Percentiles rank a stretch among this genome's conserved stretches.
Conservation (phyloP, 2,329 filamentous ascomycete genomes). For the Colletotrichum godetiae region DNA sequence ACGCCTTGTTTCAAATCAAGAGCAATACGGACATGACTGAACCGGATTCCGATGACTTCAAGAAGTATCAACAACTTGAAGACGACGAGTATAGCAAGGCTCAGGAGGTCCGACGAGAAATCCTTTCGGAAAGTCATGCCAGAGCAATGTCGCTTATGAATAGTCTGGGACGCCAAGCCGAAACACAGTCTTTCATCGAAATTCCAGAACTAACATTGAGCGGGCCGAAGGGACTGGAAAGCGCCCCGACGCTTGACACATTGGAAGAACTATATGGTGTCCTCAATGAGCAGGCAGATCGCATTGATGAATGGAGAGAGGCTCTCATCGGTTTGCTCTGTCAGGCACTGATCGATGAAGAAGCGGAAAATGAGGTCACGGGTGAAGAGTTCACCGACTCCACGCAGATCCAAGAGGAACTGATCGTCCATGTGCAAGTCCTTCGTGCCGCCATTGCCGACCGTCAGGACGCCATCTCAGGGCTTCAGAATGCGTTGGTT, state of each 20-base stretch:
- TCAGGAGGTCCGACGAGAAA: constrained; percentile 80
- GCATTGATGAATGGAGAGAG: constrained; percentile 81
- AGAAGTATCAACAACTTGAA: constrained; percentile 76
- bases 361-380: constrained; percentile 77
- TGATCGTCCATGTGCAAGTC: constrained; percentile 87
- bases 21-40: constrained; percentile 72
- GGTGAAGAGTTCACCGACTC: constrained; percentile 93
- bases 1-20: constrained; percentile 86
- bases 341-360: constrained; percentile 84
- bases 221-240: constrained; percentile 76
- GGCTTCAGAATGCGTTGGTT: constrained; percentile 79
- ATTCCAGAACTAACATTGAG: constrained; percentile 69
- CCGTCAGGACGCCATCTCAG: constrained; percentile 80
- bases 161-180: constrained; percentile 65
- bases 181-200: constrained; percentile 66
- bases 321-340: constrained; percentile 78
- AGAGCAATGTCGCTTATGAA: constrained; percentile 75
- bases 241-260: constrained; percentile 71
- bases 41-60: constrained; percentile 75
- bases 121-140: constrained; percentile 69
- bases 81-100: constrained; percentile 80
- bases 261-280: constrained; percentile 73
- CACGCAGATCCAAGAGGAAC: constrained; percentile 86
- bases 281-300: constrained; percentile 77
- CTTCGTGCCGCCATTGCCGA: constrained; percentile 83